These are phyloP conservation scores for Claviceps spartinae DNA, from an alignment of 2,329 filamentous ascomycete genomes.

Conservation along the genomic window DNA sequence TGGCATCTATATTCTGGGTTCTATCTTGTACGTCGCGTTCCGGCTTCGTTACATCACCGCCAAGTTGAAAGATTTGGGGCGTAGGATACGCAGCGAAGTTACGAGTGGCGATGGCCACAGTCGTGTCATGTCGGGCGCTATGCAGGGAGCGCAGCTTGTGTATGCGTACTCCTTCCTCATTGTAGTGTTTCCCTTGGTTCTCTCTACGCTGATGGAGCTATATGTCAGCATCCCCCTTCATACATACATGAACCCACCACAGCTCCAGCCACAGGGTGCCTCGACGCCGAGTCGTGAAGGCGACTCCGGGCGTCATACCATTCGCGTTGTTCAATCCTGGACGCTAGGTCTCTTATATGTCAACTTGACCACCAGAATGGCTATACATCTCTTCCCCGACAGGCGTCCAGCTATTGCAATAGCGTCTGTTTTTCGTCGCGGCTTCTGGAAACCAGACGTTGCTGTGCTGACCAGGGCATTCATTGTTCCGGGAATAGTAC, in stretches of 20 bases:
- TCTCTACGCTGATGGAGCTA: conserved; percentile 70
- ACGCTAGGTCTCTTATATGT: conserved; percentile 84
- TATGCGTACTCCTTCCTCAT: conserved; percentile 68
- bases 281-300: conserved; percentile 7
- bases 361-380: conserved; percentile 59
- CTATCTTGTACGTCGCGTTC: conserved; percentile 46
- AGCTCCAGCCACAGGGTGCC: conserved; percentile 15
- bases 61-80: conserved; percentile 19
- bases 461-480: conserved; percentile 72
- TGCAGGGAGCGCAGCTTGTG: conserved; percentile 33
- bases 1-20: conserved; percentile 70
- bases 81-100: conserved; percentile 11
- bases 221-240: conserved; percentile 81
- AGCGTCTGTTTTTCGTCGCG: conserved; percentile 56
- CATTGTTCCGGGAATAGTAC: conserved; percentile 56
- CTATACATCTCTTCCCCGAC: conserved; percentile 52
- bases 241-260: conserved; percentile 49
- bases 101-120: conserved; percentile 10
- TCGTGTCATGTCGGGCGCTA: conserved; percentile 15
- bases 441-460: conserved; percentile 69
- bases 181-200: conserved; percentile 67
- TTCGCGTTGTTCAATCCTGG: conserved; percentile 88
- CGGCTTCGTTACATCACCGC: conserved; percentile 30
- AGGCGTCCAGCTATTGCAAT: conserved; percentile 64
- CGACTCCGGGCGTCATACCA: conserved; percentile 41